Base-by-base conservation (phyloP, 148 eudicot species). In the Drosera capensis region DNA sequence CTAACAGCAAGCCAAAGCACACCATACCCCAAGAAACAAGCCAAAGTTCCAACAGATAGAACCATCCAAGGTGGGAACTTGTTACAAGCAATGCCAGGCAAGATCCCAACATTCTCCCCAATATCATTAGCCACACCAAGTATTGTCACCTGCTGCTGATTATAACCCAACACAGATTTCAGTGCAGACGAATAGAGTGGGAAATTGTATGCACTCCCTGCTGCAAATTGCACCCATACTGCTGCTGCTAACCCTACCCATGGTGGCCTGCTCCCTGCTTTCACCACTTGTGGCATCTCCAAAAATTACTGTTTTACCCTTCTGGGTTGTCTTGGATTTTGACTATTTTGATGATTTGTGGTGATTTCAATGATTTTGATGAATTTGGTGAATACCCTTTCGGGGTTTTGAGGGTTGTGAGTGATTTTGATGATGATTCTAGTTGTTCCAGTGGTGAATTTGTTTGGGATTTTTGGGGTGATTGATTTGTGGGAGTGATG, bases 71-170 rank as follows among this genome's bases (percentile, higher is more conserved):
- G 94, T 1, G 94, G 75, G 20, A 72, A 68, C 25, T 67, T 65
- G 48, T 84, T 79, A 43, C 69, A 76, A 0, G 45, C 71, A 46
- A 73, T 47, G 0, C 94, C 94, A 0, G 94, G 71, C 14, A 84
- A 49, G 2, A 84, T 24, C 0, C 94, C 94, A 3, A 84, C 70
- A 46, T 77, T 79, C 28, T 84, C 94, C 0, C 94, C 94, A 30
- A 79, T 61, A 16, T 84, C 94, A 49, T 71, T 71, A 1, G 94
- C 94, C 46, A 84, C 94, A 0, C 88, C 94, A 22, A 84, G 83
- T 57, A 84, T 66, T 0, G 94, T 73, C 34, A 84, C 29, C 52
- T 83, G 87, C 7, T 54, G 56, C 37, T 84, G 94, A 45, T 60
- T 68, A 24, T 76, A 73, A 40, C 82, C 85, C 58, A 84, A 34